Base-by-base conservation (phyloP, 495 filamentous ascomycete species). In the Hypoxylon crocopeplum region DNA sequence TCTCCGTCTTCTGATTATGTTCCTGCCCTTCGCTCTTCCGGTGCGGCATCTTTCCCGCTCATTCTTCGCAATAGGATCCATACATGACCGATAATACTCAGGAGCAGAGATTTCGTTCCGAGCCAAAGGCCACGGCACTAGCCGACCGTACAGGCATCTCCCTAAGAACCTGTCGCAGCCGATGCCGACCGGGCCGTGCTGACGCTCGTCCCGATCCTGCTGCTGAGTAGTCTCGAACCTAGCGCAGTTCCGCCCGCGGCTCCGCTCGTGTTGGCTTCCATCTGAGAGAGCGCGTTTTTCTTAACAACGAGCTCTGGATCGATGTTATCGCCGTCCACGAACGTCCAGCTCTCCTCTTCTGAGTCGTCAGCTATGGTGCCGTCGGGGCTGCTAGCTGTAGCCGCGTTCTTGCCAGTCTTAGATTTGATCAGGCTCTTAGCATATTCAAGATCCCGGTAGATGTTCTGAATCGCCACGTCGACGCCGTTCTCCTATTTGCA, bases 371-470 rank as follows among this genome's bases (percentile, higher is more conserved):
- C 60, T 47, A 56, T 61, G 19, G 49, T 65, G 10, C 55, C 68
- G n/a, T 70, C 68, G 6, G 68, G 51, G 44, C 55, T 63, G 32
- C 57, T 49, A 1, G 56, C 57, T 21, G 60, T 62, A 79, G 39
- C 81, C 75, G 59, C 64, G 44, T 77, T 75, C 71, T 77, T 79
- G 53, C 78, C 77, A 24, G 71, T 48, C 51, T 79, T 79, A 40
- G 75, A 68, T 70, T 88, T 89, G 73, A 96, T 88, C 46, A 97
- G 77, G 15, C 87, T 88, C 70, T 86, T 89, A n/a, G 94, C 95
- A 56, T 98, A 97, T 68, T 98, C 94, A 33, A 98, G 81, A 69
- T 98, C 94, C 7, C 94, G 87, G 70, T 97, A 98, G 47, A 98
- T 91, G 48, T 87, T 86, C 68, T 98, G 90, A 57, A 98, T 91